Evolutionary conservation across 306 rosid genomes (phyloP).

Genomic region (Biancaea sappan): DNA sequence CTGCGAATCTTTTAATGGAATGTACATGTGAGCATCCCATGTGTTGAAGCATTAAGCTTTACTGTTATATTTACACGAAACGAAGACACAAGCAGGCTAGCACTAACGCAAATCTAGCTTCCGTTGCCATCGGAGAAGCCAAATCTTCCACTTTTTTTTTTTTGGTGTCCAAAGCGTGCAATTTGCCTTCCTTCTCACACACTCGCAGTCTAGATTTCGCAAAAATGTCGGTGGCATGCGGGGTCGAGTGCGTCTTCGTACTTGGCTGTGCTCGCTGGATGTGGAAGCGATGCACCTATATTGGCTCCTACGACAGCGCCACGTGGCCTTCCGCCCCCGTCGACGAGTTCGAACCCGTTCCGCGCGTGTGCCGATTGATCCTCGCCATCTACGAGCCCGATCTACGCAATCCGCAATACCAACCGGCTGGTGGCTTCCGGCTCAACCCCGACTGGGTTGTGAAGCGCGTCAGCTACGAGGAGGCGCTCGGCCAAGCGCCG

Average conservation of each 20-base stretch:
- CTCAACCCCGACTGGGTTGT: constrained; percentile 66
- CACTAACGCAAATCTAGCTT: not conserved
- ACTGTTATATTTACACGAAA: not conserved
- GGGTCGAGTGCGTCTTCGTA: constrained; percentile 69
- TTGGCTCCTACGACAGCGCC: constrained; percentile 84
- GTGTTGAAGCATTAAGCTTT: constrained; percentile 7
- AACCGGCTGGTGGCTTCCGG: constrained; percentile 55
- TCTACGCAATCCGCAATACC: constrained; percentile 43
- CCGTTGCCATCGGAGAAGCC: not conserved
- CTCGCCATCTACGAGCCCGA: constrained; percentile 87
- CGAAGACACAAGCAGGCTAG: not conserved
- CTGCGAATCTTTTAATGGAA: constrained; percentile 29
- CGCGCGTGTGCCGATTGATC: constrained; percentile 78
- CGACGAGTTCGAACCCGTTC: constrained; percentile 70
- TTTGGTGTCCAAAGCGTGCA: not conserved
- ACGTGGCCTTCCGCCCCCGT: constrained; percentile 73
- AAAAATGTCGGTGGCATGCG: constrained; percentile 72
- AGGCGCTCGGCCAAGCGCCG: constrained; percentile 66
- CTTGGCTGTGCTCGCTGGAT: constrained; percentile 87
- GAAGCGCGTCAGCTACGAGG: constrained; percentile 59
- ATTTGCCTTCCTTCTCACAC: not conserved
- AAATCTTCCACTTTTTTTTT: not conserved
- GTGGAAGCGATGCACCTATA: constrained; percentile 89
- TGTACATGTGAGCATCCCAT: not conserved
- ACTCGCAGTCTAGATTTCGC: not conserved